Evolutionary conservation across 2,329 filamentous ascomycete genomes (phyloP).

Genomic region (Myriangium duriaei): DNA sequence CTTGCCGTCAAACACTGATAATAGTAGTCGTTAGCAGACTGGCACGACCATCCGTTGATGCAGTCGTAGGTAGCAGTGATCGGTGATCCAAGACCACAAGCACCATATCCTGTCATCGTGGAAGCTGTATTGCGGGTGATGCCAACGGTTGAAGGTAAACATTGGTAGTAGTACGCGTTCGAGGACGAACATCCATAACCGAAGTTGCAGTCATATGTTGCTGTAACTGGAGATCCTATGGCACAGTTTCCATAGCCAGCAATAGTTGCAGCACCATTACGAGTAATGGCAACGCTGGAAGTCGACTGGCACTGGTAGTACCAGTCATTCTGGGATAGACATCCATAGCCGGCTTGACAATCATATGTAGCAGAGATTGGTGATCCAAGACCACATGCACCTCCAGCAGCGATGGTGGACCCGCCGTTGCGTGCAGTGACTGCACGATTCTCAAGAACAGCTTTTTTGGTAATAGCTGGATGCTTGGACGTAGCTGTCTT

Average conservation of each 20-base stretch:
- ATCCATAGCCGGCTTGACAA: conserved; percentile 2
- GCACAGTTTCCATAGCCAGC: background rate
- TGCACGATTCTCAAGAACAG: no score
- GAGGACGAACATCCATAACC: background rate
- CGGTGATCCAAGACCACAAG: conserved; percentile 5
- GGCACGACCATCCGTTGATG: conserved; percentile 2
- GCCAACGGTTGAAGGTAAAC: background rate
- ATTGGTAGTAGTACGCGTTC: conserved; percentile 1
- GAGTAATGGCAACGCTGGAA: background rate
- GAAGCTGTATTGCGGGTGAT: background rate
- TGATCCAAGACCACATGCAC: conserved; percentile 4
- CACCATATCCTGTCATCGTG: background rate
- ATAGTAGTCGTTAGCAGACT: background rate
- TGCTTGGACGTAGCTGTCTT: background rate
- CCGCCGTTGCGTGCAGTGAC: no score
- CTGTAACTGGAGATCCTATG: conserved; percentile 1
- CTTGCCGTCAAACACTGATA: conserved; percentile 4
- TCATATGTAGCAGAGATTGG: conserved; percentile 2
- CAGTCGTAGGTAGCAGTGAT: conserved; percentile 4
- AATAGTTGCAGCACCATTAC: background rate
- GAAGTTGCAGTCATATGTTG: conserved; percentile 1
- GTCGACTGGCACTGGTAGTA: conserved; percentile 4
- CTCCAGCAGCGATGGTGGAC: background rate
- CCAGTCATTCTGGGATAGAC: background rate
- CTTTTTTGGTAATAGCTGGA: background rate